Evolutionary conservation across 129 eudicot genomes (phyloP), one percentile per base, ranked within the genome.

Genomic region (Flaveria brownii): DNA sequence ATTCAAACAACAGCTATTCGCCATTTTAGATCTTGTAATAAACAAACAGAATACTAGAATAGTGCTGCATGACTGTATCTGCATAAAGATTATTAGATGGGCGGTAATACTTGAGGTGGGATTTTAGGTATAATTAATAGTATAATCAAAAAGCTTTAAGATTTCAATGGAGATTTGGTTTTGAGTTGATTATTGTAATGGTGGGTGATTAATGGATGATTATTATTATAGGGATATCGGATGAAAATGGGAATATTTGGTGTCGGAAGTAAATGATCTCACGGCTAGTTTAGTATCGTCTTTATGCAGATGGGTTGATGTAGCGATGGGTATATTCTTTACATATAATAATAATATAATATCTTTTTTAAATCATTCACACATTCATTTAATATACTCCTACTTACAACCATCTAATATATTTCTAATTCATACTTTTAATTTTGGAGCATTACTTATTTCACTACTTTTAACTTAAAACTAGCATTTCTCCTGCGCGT

Each of bases 221-320:
- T 77, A 41, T 55, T 77, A 51, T 4, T 41, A 68, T 68, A 68
- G 55, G 0, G 69, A 45, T 16, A 16, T 77, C 47, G 50, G 78
- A 79, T 79, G 78, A 67, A 57, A 68, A 74, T 61, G 49, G 49
- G 82, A 78, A 80, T 80, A 73, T 52, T 41, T 73, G 73, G 73
- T 80, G 78, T 80, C 78, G 78, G 78, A 70, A 66, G 46, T 62
- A 61, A 67, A 79, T 30, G 55, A n/a, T 49, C 66, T 71, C 60
- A 45, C 73, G 78, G 68, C 69, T 26, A 80, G 49, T 74, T 59
- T 47, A 33, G 78, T 63, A 36, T 72, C 51, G 75, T 67, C 75
- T 66, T 67, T 67, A 43, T 80, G 78, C 64, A 56, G 70, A 56
- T 67, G 67, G 78, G 70, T 66, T 78, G 75, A 66, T 67, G 68